Base-by-base conservation (phyloP, 2,329 filamentous ascomycete species). In the Fusarium phyllophilum region DNA sequence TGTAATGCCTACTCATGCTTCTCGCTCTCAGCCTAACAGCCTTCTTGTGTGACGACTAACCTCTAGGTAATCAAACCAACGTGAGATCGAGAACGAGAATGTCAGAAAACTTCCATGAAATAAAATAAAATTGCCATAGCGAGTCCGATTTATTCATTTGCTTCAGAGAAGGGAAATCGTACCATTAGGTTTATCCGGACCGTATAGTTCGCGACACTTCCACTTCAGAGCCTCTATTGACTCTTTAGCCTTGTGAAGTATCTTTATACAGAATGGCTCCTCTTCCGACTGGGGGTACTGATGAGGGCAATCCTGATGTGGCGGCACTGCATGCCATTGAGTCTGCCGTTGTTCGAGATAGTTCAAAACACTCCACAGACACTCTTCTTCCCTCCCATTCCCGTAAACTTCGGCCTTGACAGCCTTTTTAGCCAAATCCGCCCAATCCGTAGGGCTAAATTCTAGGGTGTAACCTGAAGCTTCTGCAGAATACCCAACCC, bases 221-320 rank as follows among this genome's bases (percentile, higher is more conserved):
- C 55, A 62, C 6, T 65, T 36, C 1, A 66, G 33, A 7, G 48
- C 13, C 13, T 41, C 41, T 26, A 66, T 13, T 6, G 46, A 29
- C 11, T 48, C 29, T 36, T 58, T 49, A 4, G 39, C 24, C 11
- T 24, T 41, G 5, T 41, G 61, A 11, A 66, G 29, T 10, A 57
- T 65, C 61, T 48, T 66, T 6, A 66, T 55, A 36, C 63, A 66
- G 15, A 66, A 38, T 0, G 60, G 63, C 13, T 66, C 61, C 11
- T 66, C 26, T 6, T 48, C 60, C 6, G 24, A 12, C 20, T 20
- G 31, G 1, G 9, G 45, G 4, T n/a, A 18, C 1, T 31, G 31
- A 1, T 63, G 33, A n/a, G 26, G 44, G 1, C 39, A 63, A 33
- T 63, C 45, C 8, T 20, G 33, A n/a, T 38, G 54, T 0, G 49